Evolutionary conservation across 2,329 filamentous ascomycete species (phyloP).

Genomic region (Amesomyces nigricolor): DNA sequence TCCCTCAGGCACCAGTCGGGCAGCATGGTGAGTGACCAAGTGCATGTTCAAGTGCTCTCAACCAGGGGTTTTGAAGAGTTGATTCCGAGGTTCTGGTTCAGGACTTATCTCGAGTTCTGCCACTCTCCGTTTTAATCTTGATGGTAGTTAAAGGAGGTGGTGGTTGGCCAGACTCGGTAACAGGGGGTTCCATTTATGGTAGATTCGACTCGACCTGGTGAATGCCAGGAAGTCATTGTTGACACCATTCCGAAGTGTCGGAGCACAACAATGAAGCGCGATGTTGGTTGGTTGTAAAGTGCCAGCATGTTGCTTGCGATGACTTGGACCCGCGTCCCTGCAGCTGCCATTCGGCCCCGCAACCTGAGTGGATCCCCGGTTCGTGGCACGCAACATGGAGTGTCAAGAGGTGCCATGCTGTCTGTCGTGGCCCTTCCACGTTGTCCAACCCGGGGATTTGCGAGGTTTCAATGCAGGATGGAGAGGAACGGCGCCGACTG

Average conservation of each 20-base stretch:
- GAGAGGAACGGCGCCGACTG: background rate
- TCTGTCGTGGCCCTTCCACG: slow-evolving; percentile 15
- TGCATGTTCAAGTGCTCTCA: no score
- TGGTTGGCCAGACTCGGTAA: background rate
- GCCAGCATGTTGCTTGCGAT: background rate
- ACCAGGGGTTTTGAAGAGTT: no score
- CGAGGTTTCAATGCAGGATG: background rate
- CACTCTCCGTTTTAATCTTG: no score
- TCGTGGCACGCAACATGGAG: background rate
- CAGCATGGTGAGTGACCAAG: background rate
- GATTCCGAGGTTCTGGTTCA: no score
- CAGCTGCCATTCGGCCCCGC: background rate
- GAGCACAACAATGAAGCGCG: no score
- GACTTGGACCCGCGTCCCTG: slow-evolving; percentile 4
- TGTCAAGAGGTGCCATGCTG: background rate
- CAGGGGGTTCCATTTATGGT: no score
- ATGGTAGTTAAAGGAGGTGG: background rate
- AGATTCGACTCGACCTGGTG: no score
- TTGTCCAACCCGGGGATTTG: slow-evolving; percentile 1
- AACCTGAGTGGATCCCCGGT: background rate
- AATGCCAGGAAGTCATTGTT: background rate
- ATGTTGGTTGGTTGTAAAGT: background rate
- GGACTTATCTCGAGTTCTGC: no score
- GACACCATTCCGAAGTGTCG: background rate
- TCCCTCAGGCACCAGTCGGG: no score